phyloP scores from a whole-genome alignment of 768 basidiomycete genomes.

The Lactarius tabidus region DNA sequence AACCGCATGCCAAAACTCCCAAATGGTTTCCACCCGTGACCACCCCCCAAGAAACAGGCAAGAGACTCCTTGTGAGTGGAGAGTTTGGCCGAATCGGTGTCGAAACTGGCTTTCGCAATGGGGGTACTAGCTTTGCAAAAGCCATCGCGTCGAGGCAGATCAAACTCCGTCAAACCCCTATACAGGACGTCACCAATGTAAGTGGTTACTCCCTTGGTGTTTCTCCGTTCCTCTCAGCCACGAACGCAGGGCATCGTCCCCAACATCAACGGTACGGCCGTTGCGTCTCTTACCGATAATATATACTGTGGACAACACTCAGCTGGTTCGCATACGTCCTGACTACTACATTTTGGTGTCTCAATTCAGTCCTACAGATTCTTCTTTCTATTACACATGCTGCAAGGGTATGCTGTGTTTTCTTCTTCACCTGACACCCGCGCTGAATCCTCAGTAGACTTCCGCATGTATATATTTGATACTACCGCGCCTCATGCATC shows the following conservation, averaged over 20 bases:
- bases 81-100: constrained; percentile 70
- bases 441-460: constrained; percentile 50
- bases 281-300: constrained; percentile 66
- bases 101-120: constrained; percentile 43
- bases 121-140: constrained; percentile 46
- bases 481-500: constrained; percentile 48
- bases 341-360: constrained; percentile 2
- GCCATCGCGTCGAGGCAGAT: constrained; percentile 40
- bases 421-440: background rate
- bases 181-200: constrained; percentile 57
- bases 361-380: constrained; percentile 46
- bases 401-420: constrained; percentile 54
- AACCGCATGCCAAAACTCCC: constrained; percentile 27
- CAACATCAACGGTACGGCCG: constrained; percentile 75
- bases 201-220: constrained; percentile 27
- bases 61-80: constrained; percentile 64
- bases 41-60: constrained; percentile 60
- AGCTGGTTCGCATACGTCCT: constrained; percentile 42
- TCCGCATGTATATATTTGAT: constrained; percentile 85
- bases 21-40: constrained; percentile 41
- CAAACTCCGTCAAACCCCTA: constrained; percentile 31
- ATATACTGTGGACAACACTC: constrained; percentile 87
- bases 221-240: background rate
- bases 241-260: constrained; percentile 62
- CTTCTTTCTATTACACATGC: constrained; percentile 92